phyloP scores from a whole-genome alignment of 306 rosid genomes.

The Astragalus glycyphyllos region DNA sequence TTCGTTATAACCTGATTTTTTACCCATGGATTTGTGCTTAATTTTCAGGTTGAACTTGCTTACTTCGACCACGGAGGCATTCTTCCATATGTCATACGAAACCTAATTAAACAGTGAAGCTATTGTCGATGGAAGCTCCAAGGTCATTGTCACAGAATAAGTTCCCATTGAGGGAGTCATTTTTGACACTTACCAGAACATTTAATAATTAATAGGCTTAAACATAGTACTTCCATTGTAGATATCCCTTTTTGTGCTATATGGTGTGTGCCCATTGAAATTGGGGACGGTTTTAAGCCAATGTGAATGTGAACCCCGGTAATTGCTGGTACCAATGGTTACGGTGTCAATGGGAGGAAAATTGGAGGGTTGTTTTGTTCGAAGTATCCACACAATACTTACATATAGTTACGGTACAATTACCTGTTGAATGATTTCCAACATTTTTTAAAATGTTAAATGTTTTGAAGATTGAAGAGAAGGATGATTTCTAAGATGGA shows the following conservation, averaged over 20 bases:
- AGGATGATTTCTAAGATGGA: too few species aligned
- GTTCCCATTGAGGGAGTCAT: slow-evolving; percentile 25
- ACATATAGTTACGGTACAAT: too few species aligned
- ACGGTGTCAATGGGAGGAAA: too few species aligned
- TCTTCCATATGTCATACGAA: slow-evolving; percentile 82
- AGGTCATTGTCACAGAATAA: slow-evolving; percentile 39
- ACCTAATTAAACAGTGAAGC: slow-evolving; percentile 67
- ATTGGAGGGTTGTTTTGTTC: too few species aligned
- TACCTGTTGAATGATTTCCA: too few species aligned
- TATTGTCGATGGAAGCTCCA: slow-evolving; percentile 23
- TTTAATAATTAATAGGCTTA: slow-evolving; percentile 5
- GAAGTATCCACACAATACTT: too few species aligned
- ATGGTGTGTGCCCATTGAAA: slow-evolving; percentile 3
- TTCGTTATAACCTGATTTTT: slow-evolving; percentile 1
- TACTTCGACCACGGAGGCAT: slow-evolving; percentile 91
- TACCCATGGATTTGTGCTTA: neutral
- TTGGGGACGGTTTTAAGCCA: slow-evolving; percentile 20
- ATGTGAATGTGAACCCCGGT: neutral
- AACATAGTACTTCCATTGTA: slow-evolving; percentile 6
- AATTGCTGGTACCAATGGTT: neutral
- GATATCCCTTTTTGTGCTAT: neutral
- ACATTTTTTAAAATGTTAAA: too few species aligned
- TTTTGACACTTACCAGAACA: slow-evolving; percentile 31
- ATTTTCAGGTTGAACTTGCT: slow-evolving; percentile 80
- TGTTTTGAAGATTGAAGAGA: too few species aligned